Evolutionary conservation across 768 basidiomycete genomes (phyloP), one percentile per base, ranked within the genome.

Genomic region (Mrakia blollopis): DNA sequence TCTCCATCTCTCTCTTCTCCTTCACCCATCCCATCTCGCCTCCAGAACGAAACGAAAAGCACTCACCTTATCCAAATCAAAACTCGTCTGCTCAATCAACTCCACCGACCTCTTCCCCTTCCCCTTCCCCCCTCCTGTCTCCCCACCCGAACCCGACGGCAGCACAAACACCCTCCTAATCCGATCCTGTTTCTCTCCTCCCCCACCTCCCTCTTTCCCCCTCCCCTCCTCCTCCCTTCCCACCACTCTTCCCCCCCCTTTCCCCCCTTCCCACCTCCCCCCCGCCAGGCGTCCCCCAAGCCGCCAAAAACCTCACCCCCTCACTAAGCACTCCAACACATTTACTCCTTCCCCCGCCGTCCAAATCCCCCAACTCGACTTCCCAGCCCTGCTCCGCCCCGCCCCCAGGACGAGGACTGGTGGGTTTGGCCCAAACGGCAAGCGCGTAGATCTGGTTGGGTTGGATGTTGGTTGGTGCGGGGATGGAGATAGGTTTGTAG

Each of bases 61-160:
- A 79, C 86, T 81, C 79, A 92, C 94, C 89, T 97, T 96, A 86
- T 97, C 94, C 6, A 96, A 86, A 81, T 95, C 94, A 82, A 93
- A 96, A 2, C 91, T 91, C 0, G 91, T 94, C 81, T 92, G 90
- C 81, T 97, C 94, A 25, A 84, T 85, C 32, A 97, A 85, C 44
- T 82, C 85, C 78, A 95, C 78, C 67, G 80, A 80, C 6, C 14
- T 41, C 21, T 18, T 18, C 5, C 57, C 41, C 7, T 18, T 47
- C 14, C 13, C 44, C 6, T 28, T 37, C 67, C 39, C 30, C 7
- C 7, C 72, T 16, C 37, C 28, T n/a, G 2, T n/a, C 54, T 3
- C 23, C 39, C 23, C 57, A 5, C 7, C 18, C 13, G 6, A 14
- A n/a, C 2, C 9, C 18, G 71, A 11, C 3, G 72, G 72, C 28